These are phyloP conservation scores for Gnaphalium uliginosum DNA, from an alignment of 129 eudicot species.

Conservation along the genomic window DNA sequence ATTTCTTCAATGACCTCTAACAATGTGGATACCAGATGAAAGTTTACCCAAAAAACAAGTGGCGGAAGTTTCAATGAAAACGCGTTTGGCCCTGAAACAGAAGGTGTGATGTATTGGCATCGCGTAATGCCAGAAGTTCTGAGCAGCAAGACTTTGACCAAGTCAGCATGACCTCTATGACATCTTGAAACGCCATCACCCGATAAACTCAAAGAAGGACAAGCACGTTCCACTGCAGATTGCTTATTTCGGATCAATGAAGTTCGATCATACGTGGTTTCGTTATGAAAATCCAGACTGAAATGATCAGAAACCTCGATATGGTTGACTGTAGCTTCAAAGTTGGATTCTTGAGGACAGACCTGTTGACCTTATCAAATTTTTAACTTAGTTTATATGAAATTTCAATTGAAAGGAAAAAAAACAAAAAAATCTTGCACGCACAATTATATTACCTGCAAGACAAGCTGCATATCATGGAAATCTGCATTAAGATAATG, in stretches of 20 bases:
- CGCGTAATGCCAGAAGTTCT: constrained; percentile 49
- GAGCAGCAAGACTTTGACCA: constrained; percentile 58
- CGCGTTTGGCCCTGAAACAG: constrained; percentile 46
- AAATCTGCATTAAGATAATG: constrained; percentile 66
- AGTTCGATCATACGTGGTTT: constrained; percentile 28
- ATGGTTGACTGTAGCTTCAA: constrained; percentile 66
- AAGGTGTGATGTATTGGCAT: constrained; percentile 46
- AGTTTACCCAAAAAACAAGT: constrained; percentile 65
- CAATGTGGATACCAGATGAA: constrained; percentile 44
- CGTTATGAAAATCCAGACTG: constrained; percentile 27
- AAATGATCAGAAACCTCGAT: constrained; percentile 71
- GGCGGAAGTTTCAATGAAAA: constrained; percentile 77
- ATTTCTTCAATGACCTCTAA: constrained; percentile 47
- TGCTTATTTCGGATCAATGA: constrained; percentile 53
- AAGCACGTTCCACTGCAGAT: constrained; percentile 56
- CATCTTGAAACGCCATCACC: constrained; percentile 19
- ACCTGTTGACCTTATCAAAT: constrained; percentile 66
- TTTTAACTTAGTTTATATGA: constrained; percentile 31
- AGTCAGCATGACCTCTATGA: constrained; percentile 35
- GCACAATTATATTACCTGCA: constrained; percentile 58
- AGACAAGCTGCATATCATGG: constrained; percentile 44
- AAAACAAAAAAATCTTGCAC: neutral
- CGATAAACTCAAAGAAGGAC: constrained; percentile 38
- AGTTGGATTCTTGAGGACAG: constrained; percentile 62
- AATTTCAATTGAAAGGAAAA: neutral